phyloP scores from a whole-genome alignment of 441 rosid genomes.

The Cnidoscolus chayamansa region DNA sequence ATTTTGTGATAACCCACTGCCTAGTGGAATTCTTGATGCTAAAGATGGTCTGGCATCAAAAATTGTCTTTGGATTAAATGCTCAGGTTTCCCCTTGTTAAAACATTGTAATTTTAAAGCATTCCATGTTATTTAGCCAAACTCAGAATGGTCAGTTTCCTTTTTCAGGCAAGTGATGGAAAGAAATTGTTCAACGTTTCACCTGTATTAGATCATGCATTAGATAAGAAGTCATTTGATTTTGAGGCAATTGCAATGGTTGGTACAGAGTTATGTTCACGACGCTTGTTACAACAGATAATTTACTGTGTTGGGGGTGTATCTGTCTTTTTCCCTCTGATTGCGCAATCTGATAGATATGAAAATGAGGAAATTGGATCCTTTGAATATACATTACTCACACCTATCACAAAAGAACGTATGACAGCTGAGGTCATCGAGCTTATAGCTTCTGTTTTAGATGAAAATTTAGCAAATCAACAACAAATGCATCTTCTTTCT shows the following conservation, averaged over 20 bases:
- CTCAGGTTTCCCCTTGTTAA: slow-evolving; percentile 61
- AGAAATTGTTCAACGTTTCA: slow-evolving; percentile 84
- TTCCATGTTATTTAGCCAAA: slow-evolving; percentile 18
- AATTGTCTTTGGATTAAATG: slow-evolving; percentile 90
- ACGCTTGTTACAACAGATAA: slow-evolving; percentile 90
- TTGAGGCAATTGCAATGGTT: slow-evolving; percentile 76
- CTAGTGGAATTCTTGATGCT: slow-evolving; percentile 85
- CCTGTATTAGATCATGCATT: slow-evolving; percentile 57
- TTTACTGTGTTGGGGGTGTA: slow-evolving; percentile 97
- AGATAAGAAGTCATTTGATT: slow-evolving; percentile 76
- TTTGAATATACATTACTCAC: slow-evolving; percentile 51
- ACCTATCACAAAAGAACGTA: slow-evolving; percentile 73
- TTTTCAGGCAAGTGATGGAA: slow-evolving; percentile 92
- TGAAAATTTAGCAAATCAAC: slow-evolving; percentile 92
- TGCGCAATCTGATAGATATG: slow-evolving; percentile 81
- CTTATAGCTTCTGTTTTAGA: slow-evolving; percentile 95
- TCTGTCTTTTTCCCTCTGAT: slow-evolving; percentile 97
- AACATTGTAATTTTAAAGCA: slow-evolving; percentile 11
- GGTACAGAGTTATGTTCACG: slow-evolving; percentile 96
- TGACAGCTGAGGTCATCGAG: slow-evolving; percentile 92
- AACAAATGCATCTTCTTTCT: slow-evolving; percentile 95
- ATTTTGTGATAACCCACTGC: slow-evolving; percentile 53
- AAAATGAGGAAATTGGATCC: slow-evolving; percentile 52
- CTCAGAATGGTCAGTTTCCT: slow-evolving; percentile 24
- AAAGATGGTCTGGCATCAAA: slow-evolving; percentile 96